phyloP scores from a whole-genome alignment of 106 monocot species.

The Ottelia alismoides region DNA sequence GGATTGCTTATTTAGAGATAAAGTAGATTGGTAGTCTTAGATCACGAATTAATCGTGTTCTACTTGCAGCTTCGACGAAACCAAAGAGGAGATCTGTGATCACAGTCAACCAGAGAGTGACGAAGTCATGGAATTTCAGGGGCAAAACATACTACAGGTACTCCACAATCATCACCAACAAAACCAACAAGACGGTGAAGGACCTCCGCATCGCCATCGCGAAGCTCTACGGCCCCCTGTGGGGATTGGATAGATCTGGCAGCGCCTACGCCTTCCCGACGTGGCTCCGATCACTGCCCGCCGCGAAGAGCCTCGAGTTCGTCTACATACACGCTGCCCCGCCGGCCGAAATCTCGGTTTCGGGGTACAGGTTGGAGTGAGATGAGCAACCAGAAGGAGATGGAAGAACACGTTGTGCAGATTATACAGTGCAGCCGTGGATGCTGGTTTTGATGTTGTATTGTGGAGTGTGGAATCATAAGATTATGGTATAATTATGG shows the following conservation, averaged over 20 bases:
- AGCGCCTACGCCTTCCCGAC: conserved; percentile 2
- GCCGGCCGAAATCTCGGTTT: conserved; percentile 11
- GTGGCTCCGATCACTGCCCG: conserved; percentile 7
- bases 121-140: conserved; percentile 11
- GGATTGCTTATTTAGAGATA: not conserved
- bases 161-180: conserved; percentile 13
- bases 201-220: conserved; percentile 5
- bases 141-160: conserved; percentile 20
- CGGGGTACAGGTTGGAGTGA: conserved; percentile 17
- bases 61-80: not conserved
- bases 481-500: not conserved
- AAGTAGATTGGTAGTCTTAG: not conserved
- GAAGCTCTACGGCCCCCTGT: conserved; percentile 12
- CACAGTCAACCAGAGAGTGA: conserved; percentile 8
- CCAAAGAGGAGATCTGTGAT: not conserved
- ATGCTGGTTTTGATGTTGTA: not conserved
- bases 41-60: not conserved
- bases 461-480: not conserved
- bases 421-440: not conserved
- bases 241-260: conserved; percentile 6
- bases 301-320: conserved; percentile 16
- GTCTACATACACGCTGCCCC: conserved; percentile 24
- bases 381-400: not conserved
- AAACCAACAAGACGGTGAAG: conserved; percentile 7
- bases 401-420: not conserved